Evolutionary conservation across 352 stramenopile species (phyloP).

Genomic region (Globisporangium mamillatum): DNA sequence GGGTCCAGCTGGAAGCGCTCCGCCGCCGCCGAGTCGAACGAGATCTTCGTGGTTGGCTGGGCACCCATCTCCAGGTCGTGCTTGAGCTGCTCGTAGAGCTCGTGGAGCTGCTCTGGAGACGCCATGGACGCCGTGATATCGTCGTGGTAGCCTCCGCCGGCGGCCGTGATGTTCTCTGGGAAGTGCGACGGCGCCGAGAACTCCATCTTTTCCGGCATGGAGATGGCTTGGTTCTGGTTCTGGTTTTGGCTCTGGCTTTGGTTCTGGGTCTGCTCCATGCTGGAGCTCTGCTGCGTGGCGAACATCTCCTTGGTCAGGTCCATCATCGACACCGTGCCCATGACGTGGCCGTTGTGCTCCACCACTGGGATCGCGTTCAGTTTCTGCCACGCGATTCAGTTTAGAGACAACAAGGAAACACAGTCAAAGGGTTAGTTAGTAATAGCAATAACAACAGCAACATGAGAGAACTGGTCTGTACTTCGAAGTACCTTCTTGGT

Average conservation of each 20-base stretch:
- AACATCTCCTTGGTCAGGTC: conserved; percentile 38
- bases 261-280: background rate
- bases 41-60: conserved; percentile 6
- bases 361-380: conserved; percentile 36
- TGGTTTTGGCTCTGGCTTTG: background rate
- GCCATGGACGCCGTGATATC: conserved; percentile 18
- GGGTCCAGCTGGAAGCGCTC: conserved; percentile 31
- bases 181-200: conserved; percentile 36
- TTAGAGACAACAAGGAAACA: background rate
- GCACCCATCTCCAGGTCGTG: conserved; percentile 22
- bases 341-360: conserved; percentile 30
- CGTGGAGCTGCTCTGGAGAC: conserved; percentile 19
- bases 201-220: background rate
- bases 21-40: conserved; percentile 21
- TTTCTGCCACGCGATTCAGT: conserved; percentile 19
- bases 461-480: background rate
- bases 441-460: background rate
- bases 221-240: background rate
- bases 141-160: conserved; percentile 29
- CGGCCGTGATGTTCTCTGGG: conserved; percentile 28
- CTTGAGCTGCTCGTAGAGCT: conserved; percentile 22
- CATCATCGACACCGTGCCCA: conserved; percentile 33
- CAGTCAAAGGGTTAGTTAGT: background rate
- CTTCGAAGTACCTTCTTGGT: conserved; percentile 24
- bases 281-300: conserved; percentile 7